phyloP scores from a whole-genome alignment of 2,329 filamentous ascomycete species.

The Sclerotinia sclerotiorum region DNA sequence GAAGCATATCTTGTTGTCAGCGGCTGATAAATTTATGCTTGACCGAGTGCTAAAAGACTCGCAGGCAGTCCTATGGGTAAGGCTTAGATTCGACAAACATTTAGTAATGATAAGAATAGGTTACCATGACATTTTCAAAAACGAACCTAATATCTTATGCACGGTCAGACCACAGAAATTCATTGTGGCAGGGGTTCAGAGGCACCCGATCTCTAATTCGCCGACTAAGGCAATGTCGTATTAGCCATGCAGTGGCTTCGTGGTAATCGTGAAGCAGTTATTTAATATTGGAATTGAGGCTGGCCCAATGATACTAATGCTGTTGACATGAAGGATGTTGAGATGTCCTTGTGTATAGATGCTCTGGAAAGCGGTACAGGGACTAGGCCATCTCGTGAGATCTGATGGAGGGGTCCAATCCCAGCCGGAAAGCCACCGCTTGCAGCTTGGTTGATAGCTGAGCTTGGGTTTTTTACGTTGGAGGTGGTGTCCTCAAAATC shows the following conservation, averaged over 20 bases:
- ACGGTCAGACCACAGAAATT: conserved; percentile 14
- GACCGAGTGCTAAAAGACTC: not conserved
- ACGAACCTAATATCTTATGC: conserved; percentile 20
- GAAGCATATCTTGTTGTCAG: not conserved
- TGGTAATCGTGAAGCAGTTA: conserved; percentile 16
- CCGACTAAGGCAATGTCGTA: conserved; percentile 24
- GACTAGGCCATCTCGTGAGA: conserved; percentile 20
- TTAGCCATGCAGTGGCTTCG: conserved; percentile 23
- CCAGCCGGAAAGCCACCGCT: not conserved
- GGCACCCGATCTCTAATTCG: conserved; percentile 15
- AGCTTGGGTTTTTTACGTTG: conserved; percentile 1
- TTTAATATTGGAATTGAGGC: conserved; percentile 17
- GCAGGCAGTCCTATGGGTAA: not conserved
- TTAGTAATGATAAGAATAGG: conserved; percentile 17
- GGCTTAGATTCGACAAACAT: conserved; percentile 17
- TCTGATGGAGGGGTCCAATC: conserved; percentile 16
- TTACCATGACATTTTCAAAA: conserved; percentile 3
- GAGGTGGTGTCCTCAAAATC: conserved; percentile 5
- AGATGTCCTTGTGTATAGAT: conserved; percentile 11
- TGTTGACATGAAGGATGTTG: not conserved
- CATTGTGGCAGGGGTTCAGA: conserved; percentile 4
- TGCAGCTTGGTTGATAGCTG: conserved; percentile 17
- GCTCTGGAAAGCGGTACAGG: not conserved
- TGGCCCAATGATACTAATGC: conserved; percentile 6
- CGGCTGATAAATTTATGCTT: conserved; percentile 10